A percentile compares a stretch with the other conserved stretches of the same genome.
phyloP scores from a whole-genome alignment of 257 asterid species.

The Nicotiana tabacum region DNA sequence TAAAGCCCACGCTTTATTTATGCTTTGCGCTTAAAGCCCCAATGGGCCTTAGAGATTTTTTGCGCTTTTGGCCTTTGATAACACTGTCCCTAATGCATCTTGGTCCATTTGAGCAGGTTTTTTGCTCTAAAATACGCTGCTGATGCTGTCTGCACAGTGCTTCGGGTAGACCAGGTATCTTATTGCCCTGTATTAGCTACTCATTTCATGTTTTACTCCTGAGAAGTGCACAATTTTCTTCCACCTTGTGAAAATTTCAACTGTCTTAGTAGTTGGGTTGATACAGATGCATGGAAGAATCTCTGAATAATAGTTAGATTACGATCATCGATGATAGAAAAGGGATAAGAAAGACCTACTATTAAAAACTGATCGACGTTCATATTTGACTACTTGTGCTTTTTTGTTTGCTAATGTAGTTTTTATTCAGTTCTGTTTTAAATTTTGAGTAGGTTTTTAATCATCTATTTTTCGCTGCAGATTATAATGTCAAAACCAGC shows the following conservation, averaged over 20 bases:
- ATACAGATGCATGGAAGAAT: background rate
- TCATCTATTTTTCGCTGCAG: conserved; percentile 20
- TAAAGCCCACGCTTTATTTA: no score
- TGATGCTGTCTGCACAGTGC: conserved; percentile 91
- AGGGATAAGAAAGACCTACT: background rate
- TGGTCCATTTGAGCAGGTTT: conserved; percentile 36
- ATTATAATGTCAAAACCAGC: conserved; percentile 59
- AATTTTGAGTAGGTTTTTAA: background rate
- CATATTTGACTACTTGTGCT: background rate
- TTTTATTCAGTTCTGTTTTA: background rate
- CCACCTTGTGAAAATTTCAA: background rate
- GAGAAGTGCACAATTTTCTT: background rate
- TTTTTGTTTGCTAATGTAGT: background rate
- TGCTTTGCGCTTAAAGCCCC: no score
- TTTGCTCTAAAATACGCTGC: conserved; percentile 93
- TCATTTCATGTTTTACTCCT: background rate
- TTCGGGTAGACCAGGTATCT: conserved; percentile 95
- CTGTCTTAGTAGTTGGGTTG: background rate
- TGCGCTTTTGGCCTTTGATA: no score
- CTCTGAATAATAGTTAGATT: background rate
- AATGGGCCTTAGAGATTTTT: no score
- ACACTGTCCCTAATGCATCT: conserved; percentile 3
- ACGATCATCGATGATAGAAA: background rate
- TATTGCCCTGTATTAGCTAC: background rate
- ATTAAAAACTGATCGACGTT: background rate